Evolutionary conservation across 495 filamentous ascomycete genomes (phyloP).

Genomic region (Annulohypoxylon stygium): DNA sequence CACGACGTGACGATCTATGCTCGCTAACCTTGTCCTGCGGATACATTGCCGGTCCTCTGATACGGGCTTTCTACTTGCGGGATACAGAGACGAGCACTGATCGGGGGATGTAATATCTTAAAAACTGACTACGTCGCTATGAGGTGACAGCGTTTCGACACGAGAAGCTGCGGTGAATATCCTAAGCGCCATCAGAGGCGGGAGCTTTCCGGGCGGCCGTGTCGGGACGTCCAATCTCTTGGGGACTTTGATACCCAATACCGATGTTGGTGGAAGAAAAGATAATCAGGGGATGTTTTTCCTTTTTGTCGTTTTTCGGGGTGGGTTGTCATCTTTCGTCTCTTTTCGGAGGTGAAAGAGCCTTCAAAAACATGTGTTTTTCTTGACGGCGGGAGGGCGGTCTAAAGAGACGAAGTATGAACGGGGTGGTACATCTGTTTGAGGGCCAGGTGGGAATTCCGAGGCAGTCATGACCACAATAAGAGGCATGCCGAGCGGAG

Average conservation of each 20-base stretch:
- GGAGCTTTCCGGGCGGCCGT: conserved; percentile 13
- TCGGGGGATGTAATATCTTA: conserved; percentile 46
- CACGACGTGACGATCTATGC: conserved; percentile 26
- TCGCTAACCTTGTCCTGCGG: conserved; percentile 22
- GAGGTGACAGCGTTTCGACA: conserved; percentile 25
- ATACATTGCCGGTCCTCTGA: conserved; percentile 39
- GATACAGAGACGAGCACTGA: conserved; percentile 22
- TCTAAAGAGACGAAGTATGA: conserved; percentile 32
- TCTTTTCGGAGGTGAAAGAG: conserved; percentile 28
- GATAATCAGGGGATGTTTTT: conserved; percentile 20
- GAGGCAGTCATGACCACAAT: conserved; percentile 23
- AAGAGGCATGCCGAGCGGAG: conserved; percentile 44
- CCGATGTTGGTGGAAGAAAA: conserved; percentile 27
- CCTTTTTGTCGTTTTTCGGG: conserved; percentile 40
- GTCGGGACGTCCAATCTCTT: conserved; percentile 9
- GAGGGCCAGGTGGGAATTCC: conserved; percentile 1
- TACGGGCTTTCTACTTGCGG: conserved; percentile 8
- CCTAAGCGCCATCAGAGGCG: not conserved
- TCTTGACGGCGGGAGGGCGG: conserved; percentile 1
- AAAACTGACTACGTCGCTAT: conserved; percentile 21
- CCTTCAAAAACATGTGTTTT: conserved; percentile 2
- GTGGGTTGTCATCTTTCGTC: conserved; percentile 34
- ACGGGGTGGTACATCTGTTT: conserved; percentile 29
- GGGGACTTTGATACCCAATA: conserved; percentile 25
- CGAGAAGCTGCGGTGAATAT: conserved; percentile 8